Conservation (phyloP, 768 basidiomycete genomes). For the Lactarius hatsudake region DNA sequence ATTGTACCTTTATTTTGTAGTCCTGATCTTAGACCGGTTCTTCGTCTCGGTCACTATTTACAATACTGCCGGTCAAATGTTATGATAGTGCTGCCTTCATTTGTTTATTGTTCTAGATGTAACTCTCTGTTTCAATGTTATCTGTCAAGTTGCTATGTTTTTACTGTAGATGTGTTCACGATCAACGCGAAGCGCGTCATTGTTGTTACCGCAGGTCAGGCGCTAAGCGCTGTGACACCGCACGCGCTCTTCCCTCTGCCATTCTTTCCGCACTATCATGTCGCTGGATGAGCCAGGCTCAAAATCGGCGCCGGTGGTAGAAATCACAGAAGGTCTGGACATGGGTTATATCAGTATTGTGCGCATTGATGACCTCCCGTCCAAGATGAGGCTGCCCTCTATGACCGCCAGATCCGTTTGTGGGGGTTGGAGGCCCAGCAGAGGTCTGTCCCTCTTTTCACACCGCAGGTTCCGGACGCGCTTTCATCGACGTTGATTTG, state of each 20-base stretch:
- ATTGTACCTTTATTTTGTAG: conserved; percentile 11
- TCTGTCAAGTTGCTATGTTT: background rate
- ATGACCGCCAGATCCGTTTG: conserved; percentile 94
- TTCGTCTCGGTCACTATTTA: conserved; percentile 13
- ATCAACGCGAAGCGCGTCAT: background rate
- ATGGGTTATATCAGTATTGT: background rate
- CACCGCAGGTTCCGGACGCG: background rate
- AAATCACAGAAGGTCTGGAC: conserved; percentile 33
- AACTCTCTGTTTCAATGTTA: conserved; percentile 19
- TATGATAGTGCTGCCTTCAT: conserved; percentile 5
- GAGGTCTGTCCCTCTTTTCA: conserved; percentile 47
- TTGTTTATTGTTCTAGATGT: conserved; percentile 21
- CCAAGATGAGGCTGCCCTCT: conserved; percentile 72
- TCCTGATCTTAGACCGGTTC: conserved; percentile 11
- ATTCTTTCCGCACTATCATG: conserved; percentile 7
- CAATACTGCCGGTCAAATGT: conserved; percentile 11
- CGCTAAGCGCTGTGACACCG: background rate
- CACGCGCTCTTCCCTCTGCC: background rate
- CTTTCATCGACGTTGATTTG: background rate
- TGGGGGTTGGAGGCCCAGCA: conserved; percentile 99
- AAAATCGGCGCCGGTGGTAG: conserved; percentile 29
- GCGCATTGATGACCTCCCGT: conserved; percentile 2
- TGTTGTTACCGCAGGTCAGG: background rate
- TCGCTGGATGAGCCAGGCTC: conserved; percentile 21
- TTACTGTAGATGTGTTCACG: background rate